Evolutionary conservation across 768 basidiomycete genomes (phyloP), one percentile per base, ranked within the genome.

Genomic region (Ephemerocybe angulata): DNA sequence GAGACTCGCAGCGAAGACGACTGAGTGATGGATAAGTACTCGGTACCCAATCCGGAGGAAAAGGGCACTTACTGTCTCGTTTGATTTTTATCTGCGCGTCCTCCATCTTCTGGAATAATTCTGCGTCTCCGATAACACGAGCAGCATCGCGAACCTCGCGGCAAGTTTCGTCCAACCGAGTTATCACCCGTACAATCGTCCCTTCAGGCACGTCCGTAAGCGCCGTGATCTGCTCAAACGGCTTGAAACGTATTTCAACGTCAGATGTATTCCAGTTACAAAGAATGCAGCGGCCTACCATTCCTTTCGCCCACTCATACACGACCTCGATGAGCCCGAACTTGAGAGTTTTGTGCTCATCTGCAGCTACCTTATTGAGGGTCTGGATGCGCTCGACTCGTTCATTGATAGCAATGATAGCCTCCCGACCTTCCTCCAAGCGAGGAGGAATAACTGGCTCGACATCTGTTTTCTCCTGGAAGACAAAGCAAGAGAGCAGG

Each of bases 291-390:
- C 3, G 49, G 58, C 84, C 62, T 62, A 96, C 96, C 95, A 96
- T 98, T 52, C 97, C 97, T 68, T 89, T 93, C 0, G 97, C 95
- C 97, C 97, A 99, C 70, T 98, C 97, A 65, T 98, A 98, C 6
- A 98, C 97, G 1, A 96, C 97, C 66, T 99, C 96, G 8, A 92
- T 84, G 22, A 99, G 74, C 6, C 97, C 97, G 58, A 89, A 88
- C 68, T 97, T 98, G 62, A 95, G 83, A 44, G 83, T 80, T 51
- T 86, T 84, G 66, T 89, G 91, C 55, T 85, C 90, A 62, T 89
- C 90, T 27, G 81, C 83, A 48, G 84, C 76, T 0, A 98, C 91
- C 64, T 87, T 87, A 68, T 90, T 82, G 15, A 70, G 69, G 60
- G 91, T 85, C 65, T 98, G 96, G n/a, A 90, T 81, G 11, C 82